Percentiles rank a stretch among this genome's conserved stretches.
These are phyloP conservation scores for Acanthamoeba triangularis DNA, from an alignment of 208 protist species.

Conservation along the genomic window DNA sequence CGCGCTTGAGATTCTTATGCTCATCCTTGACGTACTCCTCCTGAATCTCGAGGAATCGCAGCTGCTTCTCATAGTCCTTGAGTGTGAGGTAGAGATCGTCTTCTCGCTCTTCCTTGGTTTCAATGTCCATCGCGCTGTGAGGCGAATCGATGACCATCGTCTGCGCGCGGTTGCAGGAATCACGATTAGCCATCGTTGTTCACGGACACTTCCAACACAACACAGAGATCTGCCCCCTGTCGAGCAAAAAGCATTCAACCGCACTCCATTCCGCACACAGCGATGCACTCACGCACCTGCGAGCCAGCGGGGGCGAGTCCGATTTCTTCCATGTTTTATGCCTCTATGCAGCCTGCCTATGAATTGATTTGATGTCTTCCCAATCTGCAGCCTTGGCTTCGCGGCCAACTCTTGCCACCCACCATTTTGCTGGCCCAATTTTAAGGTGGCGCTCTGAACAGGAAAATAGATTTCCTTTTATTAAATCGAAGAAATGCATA, in stretches of 20 bases:
- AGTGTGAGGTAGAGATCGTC: slow-evolving; percentile 91
- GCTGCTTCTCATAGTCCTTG: slow-evolving; percentile 92
- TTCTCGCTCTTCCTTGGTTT: slow-evolving; percentile 76
- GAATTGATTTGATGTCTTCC: not conserved
- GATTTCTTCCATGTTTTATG: slow-evolving; percentile 54
- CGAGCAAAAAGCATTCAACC: not conserved
- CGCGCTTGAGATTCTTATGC: slow-evolving; percentile 94
- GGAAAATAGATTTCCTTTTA: too few relatives aligned
- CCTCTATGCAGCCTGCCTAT: not conserved
- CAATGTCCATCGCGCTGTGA: slow-evolving; percentile 65
- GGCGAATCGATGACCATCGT: slow-evolving; percentile 41
- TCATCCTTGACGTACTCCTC: slow-evolving; percentile 96
- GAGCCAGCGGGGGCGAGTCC: slow-evolving; percentile 1
- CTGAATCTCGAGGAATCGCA: slow-evolving; percentile 95
- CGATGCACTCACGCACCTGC: not conserved
- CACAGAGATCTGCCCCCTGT: not conserved
- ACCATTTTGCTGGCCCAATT: not conserved
- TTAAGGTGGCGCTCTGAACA: too few relatives aligned
- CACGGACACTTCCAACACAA: not conserved
- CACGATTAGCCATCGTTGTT: not conserved
- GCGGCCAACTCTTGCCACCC: not conserved
- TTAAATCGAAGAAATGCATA: too few relatives aligned
- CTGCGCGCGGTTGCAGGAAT: not conserved
- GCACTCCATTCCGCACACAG: not conserved
- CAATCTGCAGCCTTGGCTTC: too few relatives aligned